phyloP scores from a whole-genome alignment of 345 rosid species.

The Eucalyptus shirleyi region DNA sequence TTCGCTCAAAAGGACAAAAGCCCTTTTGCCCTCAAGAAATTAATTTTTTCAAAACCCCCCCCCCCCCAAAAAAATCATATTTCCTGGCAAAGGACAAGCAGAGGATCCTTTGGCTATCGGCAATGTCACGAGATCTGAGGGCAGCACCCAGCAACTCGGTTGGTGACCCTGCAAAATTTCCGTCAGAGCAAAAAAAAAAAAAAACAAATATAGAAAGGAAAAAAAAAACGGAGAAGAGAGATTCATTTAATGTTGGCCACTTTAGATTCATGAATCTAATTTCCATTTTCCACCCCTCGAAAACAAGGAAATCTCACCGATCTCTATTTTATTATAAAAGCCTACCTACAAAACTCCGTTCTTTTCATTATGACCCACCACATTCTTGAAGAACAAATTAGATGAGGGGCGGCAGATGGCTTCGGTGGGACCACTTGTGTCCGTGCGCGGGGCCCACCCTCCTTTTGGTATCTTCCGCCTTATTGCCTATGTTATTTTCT shows the following conservation, averaged over 20 bases:
- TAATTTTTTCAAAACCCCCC: neutral
- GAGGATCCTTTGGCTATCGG: neutral
- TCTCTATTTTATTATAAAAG: neutral
- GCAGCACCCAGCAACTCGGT: neutral
- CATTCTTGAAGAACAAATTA: neutral
- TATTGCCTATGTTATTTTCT: neutral
- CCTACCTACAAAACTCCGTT: neutral
- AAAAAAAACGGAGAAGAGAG: neutral
- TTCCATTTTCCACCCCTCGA: neutral
- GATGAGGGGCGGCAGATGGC: neutral
- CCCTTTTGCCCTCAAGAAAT: neutral
- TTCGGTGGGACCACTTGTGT: neutral
- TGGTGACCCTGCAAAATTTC: neutral
- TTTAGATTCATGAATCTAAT: neutral
- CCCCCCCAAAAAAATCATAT: neutral
- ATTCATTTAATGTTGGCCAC: neutral
- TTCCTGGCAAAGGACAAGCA: neutral
- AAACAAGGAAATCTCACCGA: neutral
- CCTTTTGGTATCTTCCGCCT: neutral
- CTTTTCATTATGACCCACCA: neutral
- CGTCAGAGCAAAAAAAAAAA: neutral
- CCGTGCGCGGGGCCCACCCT: neutral
- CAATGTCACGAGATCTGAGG: neutral
- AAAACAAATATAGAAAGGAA: fast-evolving
- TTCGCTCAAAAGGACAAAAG: neutral